These are phyloP conservation scores for Adansonia madagascariensis DNA, from an alignment of 441 rosid species.

Conservation along the genomic window DNA sequence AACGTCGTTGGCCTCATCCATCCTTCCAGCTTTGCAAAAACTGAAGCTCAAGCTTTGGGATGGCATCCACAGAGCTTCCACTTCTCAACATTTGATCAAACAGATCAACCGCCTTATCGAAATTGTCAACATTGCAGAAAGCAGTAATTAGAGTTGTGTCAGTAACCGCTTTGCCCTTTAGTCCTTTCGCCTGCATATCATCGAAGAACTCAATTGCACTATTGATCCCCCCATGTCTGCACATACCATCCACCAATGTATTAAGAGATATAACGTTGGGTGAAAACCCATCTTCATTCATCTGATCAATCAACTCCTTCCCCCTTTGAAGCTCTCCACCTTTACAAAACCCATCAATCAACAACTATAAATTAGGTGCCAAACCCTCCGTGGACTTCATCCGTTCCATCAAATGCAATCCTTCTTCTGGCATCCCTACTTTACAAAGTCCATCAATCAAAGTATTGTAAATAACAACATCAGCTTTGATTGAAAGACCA, in stretches of 20 bases:
- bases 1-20: conserved; percentile 54
- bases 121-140: conserved; percentile 59
- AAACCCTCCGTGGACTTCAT: conserved; percentile 55
- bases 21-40: conserved; percentile 61
- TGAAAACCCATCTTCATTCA: conserved; percentile 52
- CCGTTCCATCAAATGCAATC: conserved; percentile 47
- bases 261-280: conserved; percentile 61
- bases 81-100: conserved; percentile 52
- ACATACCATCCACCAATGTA: conserved; percentile 69
- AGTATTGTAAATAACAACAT: conserved; percentile 61
- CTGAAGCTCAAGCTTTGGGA: conserved; percentile 66
- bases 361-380: conserved; percentile 61
- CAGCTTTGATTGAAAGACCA: conserved; percentile 54
- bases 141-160: conserved; percentile 61
- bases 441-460: conserved; percentile 76
- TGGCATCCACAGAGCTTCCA: conserved; percentile 60
- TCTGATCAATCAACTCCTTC: conserved; percentile 52
- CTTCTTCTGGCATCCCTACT: conserved; percentile 76
- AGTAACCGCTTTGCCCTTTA: conserved; percentile 49
- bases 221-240: conserved; percentile 58
- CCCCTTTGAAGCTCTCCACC: conserved; percentile 65
- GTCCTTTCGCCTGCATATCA: conserved; percentile 59
- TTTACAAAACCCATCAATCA: conserved; percentile 73
- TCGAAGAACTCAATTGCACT: conserved; percentile 52
- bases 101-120: conserved; percentile 59